Evolutionary conservation across 2,329 filamentous ascomycete genomes (phyloP).

Genomic region (Emergomyces orientalis): DNA sequence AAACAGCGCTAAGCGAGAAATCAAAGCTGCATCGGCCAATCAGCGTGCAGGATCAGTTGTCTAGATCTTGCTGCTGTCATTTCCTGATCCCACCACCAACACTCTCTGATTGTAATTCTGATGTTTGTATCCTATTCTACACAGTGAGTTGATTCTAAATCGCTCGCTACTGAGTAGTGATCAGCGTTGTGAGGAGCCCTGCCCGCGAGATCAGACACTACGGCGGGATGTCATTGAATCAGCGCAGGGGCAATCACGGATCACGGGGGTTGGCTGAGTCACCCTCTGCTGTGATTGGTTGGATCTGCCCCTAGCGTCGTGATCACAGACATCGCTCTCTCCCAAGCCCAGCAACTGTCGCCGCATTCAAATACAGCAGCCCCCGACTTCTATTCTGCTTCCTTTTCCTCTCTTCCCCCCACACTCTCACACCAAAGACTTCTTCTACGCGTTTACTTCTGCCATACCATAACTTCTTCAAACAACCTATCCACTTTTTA

Average conservation of each 20-base stretch:
- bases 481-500: constrained; percentile 16
- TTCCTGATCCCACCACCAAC: constrained; percentile 30
- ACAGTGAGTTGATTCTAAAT: neutral
- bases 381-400: constrained; percentile 22
- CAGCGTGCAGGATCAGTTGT: constrained; percentile 29
- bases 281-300: constrained; percentile 10
- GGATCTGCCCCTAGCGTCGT: constrained; percentile 24
- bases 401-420: constrained; percentile 16
- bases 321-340: constrained; percentile 27
- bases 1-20: constrained; percentile 27
- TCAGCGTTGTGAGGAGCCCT: constrained; percentile 12
- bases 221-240: constrained; percentile 19
- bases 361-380: constrained; percentile 35
- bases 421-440: constrained; percentile 13
- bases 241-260: constrained; percentile 7
- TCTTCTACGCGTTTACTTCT: constrained; percentile 4
- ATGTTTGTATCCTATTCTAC: neutral
- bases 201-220: constrained; percentile 11
- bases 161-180: neutral
- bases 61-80: constrained; percentile 20
- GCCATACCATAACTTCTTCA: neutral
- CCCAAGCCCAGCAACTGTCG: constrained; percentile 13
- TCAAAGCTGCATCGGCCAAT: constrained; percentile 25
- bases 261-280: constrained; percentile 18
- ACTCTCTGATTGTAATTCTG: neutral